Base-by-base conservation (phyloP, 257 asterid species). In the Handroanthus guayacan region DNA sequence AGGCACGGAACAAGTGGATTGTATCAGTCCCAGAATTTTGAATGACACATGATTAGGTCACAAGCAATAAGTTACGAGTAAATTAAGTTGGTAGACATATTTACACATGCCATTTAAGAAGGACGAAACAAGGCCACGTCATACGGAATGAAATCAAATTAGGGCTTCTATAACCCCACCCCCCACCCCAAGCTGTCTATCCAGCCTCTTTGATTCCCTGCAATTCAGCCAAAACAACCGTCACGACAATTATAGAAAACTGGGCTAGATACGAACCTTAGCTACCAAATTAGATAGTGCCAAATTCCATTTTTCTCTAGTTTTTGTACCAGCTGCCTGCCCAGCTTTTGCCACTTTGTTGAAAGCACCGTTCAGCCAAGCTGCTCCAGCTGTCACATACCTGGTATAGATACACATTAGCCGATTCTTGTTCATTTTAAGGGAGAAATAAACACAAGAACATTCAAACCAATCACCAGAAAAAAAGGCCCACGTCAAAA, bases 351-450 rank as follows among this genome's bases (percentile, higher is more conserved):
- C 90, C 68, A 91, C 97, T 87, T 89, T 92, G 89, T 67, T 86
- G 84, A 92, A 87, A 81, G 97, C 97, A 55, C 97, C 98, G 69
- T 89, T 95, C 78, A 95, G 86, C 98, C 99, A 92, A 85, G 93
- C 61, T 55, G 98, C 81, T 83, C 99, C 99, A 71, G 97, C 92
- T 72, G 90, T 84, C 81, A 95, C 98, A 67, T 95, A 95, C 94
- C 97, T 95, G 87, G 83, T 65, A 67, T 66, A 79, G 67, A 72
- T 81, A 75, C 69, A 67, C 69, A 77, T 73, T 76, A 79, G 78
- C 78, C 72, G 67, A 37, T 13, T 52, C 48, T 9, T 55, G n/a
- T 48, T 36, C 47, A 37, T 25, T 78, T 38, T 78, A 72, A 75
- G 64, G 31, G 48, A 69, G 16, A 64, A 18, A 45, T 12, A 63